Evolutionary conservation across 169 alveolate species (phyloP).

Genomic region (Amoebophrya sp.): DNA sequence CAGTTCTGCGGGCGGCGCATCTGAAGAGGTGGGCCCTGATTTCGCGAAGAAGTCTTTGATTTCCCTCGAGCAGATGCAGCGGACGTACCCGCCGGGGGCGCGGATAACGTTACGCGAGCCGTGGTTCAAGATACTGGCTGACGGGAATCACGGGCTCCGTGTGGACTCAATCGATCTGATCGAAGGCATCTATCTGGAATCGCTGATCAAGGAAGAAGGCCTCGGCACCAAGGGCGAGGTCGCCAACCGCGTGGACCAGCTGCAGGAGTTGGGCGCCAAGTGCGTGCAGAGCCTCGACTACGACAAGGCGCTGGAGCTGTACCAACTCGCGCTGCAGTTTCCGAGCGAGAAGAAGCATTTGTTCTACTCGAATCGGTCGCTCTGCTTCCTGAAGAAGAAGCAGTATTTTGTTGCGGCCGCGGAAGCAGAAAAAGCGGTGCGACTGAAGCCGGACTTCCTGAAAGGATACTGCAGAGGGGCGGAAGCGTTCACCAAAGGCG

Average conservation of each 20-base stretch:
- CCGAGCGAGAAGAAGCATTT: not conserved
- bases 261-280: not conserved
- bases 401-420: not conserved
- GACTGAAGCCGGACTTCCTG: not conserved
- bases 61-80: no score
- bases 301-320: not conserved
- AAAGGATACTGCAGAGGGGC: not conserved
- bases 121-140: not conserved
- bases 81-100: not conserved
- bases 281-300: not conserved
- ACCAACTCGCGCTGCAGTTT: not conserved
- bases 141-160: not conserved
- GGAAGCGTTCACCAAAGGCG: not conserved
- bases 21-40: no score
- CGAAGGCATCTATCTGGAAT: not conserved
- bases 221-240: no score
- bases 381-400: not conserved
- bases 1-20: no score
- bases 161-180: not conserved
- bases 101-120: not conserved
- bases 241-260: not conserved
- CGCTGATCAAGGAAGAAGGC: not conserved
- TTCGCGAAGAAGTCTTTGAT: no score
- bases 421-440: not conserved
- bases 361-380: not conserved